These are phyloP conservation scores for Emergomyces africanus DNA, from an alignment of 2,329 filamentous ascomycete species.

Conservation along the genomic window DNA sequence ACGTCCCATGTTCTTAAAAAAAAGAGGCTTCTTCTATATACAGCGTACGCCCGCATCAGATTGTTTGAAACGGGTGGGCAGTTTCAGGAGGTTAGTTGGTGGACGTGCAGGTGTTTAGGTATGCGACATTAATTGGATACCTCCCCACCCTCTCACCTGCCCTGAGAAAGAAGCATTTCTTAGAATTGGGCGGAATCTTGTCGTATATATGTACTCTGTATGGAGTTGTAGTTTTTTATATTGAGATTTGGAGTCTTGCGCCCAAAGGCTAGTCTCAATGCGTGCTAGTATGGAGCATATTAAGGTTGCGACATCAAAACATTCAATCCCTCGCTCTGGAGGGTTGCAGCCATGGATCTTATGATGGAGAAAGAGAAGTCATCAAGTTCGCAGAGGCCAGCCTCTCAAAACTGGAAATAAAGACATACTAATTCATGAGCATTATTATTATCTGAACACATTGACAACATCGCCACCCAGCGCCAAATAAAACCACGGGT, in stretches of 20 bases:
- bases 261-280: too few species aligned
- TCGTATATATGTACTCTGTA: too few species aligned
- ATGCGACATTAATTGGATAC: not conserved
- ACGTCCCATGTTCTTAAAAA: not conserved
- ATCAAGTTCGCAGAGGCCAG: not conserved
- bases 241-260: too few species aligned
- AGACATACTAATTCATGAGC: constrained; percentile 8
- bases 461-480: constrained; percentile 35
- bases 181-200: too few species aligned
- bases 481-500: constrained; percentile 42
- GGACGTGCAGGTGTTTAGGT: not conserved
- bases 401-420: constrained; percentile 1
- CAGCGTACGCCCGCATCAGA: not conserved
- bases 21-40: not conserved
- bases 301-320: too few species aligned
- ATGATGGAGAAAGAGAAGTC: not conserved
- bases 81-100: not conserved
- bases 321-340: not conserved
- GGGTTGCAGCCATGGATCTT: not conserved
- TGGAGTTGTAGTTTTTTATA: too few species aligned
- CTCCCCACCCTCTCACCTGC: too few species aligned
- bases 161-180: too few species aligned
- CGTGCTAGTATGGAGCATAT: too few species aligned
- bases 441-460: constrained; percentile 4
- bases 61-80: not conserved